Evolutionary conservation across 192 early-diverging fungal species (phyloP).

Genomic region (Helicostylum pulchrum): DNA sequence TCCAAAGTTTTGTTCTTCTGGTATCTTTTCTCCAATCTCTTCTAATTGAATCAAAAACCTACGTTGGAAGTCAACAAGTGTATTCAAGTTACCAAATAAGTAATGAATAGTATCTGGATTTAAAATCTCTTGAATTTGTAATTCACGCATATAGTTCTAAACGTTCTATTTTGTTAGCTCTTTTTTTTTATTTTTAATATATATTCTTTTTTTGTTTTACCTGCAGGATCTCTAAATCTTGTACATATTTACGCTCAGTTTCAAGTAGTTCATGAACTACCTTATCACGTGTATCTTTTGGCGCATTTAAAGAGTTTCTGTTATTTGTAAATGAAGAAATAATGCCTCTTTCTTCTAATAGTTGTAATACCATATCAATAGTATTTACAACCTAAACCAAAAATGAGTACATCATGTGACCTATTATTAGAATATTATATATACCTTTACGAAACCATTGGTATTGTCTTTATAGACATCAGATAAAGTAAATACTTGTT

Average conservation of each 20-base stretch:
- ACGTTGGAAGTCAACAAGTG: slow-evolving; percentile 94
- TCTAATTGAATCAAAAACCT: slow-evolving; percentile 91
- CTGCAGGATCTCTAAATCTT: slow-evolving; percentile 82
- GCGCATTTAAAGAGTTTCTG: slow-evolving; percentile 46
- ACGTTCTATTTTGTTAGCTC: background rate
- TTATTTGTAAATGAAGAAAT: slow-evolving; percentile 34
- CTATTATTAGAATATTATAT: background rate
- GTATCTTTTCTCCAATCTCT: slow-evolving; percentile 61
- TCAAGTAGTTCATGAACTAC: slow-evolving; percentile 86
- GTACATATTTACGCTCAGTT: slow-evolving; percentile 90
- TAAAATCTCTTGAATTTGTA: slow-evolving; percentile 68
- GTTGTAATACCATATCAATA: slow-evolving; percentile 72
- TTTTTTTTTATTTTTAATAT: background rate
- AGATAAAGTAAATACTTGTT: slow-evolving; percentile 79
- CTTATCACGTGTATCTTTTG: slow-evolving; percentile 86
- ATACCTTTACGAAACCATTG: slow-evolving; percentile 93
- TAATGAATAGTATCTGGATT: slow-evolving; percentile 74
- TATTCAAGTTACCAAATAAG: slow-evolving; percentile 91
- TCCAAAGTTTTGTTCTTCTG: slow-evolving; percentile 87
- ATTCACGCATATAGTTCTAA: slow-evolving; percentile 68
- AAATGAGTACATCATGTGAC: background rate
- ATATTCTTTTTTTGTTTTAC: slow-evolving; percentile 24
- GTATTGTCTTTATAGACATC: slow-evolving; percentile 94
- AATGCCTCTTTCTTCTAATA: slow-evolving; percentile 67
- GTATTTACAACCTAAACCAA: slow-evolving; percentile 72